Evolutionary conservation across 164 flowering plant genomes (phyloP).

Genomic region (Tetracentron sinense): DNA sequence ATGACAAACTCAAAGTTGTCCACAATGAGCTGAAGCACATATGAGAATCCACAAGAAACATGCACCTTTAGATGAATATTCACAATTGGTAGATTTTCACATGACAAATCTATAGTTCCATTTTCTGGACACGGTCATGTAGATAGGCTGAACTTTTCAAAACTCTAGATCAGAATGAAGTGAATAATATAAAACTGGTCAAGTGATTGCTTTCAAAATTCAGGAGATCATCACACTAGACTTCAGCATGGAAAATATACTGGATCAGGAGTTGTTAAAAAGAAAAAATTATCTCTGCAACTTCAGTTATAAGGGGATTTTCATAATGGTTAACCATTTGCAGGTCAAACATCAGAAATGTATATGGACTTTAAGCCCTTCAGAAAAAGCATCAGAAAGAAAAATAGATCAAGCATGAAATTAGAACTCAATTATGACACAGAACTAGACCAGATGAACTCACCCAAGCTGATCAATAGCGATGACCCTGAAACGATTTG

Average conservation of each 20-base stretch:
- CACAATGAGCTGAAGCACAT: neutral
- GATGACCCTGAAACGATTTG: slow-evolving; percentile 68
- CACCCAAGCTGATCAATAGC: slow-evolving; percentile 98
- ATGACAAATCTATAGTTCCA: neutral
- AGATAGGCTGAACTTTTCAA: too few relatives aligned
- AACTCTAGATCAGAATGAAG: too few relatives aligned
- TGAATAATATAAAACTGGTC: neutral
- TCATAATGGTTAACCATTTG: neutral
- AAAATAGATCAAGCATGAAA: too few relatives aligned
- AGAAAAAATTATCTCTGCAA: too few relatives aligned
- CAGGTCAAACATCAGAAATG: too few relatives aligned
- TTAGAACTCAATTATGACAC: neutral
- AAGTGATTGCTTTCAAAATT: neutral
- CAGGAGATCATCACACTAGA: neutral
- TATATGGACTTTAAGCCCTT: neutral
- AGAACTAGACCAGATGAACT: slow-evolving; percentile 16
- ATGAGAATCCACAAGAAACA: neutral
- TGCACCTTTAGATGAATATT: neutral
- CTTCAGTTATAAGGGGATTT: too few relatives aligned
- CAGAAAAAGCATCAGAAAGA: neutral
- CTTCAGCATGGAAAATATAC: too few relatives aligned
- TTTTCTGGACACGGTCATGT: neutral
- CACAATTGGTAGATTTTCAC: neutral
- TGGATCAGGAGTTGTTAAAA: too few relatives aligned
- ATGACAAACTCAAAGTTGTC: neutral